phyloP scores from a whole-genome alignment of 106 monocot species.

The Allium cepa region DNA sequence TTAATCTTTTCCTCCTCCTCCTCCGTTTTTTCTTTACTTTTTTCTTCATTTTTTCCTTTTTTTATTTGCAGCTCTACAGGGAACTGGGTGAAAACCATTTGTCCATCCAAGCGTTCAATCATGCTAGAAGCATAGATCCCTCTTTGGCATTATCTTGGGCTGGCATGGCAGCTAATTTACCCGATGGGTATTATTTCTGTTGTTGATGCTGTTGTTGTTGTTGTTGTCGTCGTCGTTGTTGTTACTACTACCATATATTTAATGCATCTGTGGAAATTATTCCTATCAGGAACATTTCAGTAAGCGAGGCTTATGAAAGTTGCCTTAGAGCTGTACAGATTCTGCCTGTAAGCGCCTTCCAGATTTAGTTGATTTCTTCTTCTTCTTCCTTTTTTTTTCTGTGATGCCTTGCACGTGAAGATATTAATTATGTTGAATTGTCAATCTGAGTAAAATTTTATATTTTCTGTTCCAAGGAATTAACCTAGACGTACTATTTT shows the following conservation, averaged over 20 bases:
- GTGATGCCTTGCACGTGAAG: not conserved
- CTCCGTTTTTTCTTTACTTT: no score
- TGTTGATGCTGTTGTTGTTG: not conserved
- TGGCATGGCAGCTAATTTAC: conserved; percentile 63
- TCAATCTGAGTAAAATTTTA: no score
- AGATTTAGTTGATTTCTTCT: not conserved
- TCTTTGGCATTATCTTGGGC: conserved; percentile 97
- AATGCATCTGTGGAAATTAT: no score
- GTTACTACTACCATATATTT: no score
- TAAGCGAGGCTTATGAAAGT: conserved; percentile 76
- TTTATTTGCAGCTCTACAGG: conserved; percentile 63
- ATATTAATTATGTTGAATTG: no score
- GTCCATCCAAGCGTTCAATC: conserved; percentile 80
- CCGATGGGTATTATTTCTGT: conserved; percentile 32
- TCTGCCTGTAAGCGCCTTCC: conserved; percentile 53
- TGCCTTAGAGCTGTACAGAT: conserved; percentile 82
- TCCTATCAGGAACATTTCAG: conserved; percentile 25
- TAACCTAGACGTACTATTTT: no score
- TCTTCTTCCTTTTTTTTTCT: not conserved
- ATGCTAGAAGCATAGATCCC: conserved; percentile 92
- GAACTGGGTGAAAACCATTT: conserved; percentile 59
- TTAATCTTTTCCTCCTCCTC: not conserved
- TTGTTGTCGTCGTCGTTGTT: no score
- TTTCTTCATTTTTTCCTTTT: not conserved
- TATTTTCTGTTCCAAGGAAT: no score